A percentile compares a stretch with the other conserved stretches of the same genome.
Conservation (phyloP, 2,329 filamentous ascomycete species). For the Aschersonia sp. region DNA sequence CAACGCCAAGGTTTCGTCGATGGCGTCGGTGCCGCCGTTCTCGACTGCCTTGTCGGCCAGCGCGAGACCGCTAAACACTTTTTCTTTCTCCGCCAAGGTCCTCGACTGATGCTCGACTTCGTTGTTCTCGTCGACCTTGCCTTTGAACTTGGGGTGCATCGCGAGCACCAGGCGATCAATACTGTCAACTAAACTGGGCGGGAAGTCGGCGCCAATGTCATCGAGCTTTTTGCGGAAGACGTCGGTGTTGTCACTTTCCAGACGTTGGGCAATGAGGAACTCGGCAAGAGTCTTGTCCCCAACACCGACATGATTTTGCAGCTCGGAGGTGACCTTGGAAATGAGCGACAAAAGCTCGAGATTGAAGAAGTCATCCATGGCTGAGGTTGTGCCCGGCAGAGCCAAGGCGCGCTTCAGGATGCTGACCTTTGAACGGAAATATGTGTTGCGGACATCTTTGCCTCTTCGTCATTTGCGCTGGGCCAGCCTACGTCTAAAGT, state of each 20-base stretch:
- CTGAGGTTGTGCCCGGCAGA: not conserved
- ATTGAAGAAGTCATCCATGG: slow-evolving; percentile 81
- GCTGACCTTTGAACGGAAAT: no score
- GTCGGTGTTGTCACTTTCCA: slow-evolving; percentile 52
- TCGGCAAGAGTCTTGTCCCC: slow-evolving; percentile 91
- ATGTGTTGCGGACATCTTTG: no score
- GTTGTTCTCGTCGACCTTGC: slow-evolving; percentile 24
- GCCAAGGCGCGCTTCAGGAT: no score
- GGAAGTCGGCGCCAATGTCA: slow-evolving; percentile 67
- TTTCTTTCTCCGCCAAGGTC: slow-evolving; percentile 56
- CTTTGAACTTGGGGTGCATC: slow-evolving; percentile 82
- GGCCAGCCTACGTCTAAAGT: no score
- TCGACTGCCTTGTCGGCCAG: slow-evolving; percentile 59
- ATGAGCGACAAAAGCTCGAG: slow-evolving; percentile 90
- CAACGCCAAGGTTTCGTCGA: slow-evolving; percentile 86
- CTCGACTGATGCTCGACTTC: slow-evolving; percentile 24
- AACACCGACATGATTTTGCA: slow-evolving; percentile 86
- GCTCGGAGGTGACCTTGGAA: slow-evolving; percentile 83
- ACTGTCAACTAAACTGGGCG: slow-evolving; percentile 75
- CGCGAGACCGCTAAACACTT: slow-evolving; percentile 80
- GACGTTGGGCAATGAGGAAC: slow-evolving; percentile 84
- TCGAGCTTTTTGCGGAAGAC: slow-evolving; percentile 67
- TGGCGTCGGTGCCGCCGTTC: slow-evolving; percentile 39
- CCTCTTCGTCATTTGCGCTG: no score
- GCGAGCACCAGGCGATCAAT: slow-evolving; percentile 78